Evolutionary conservation across 2,329 filamentous ascomycete genomes (phyloP).

Genomic region (Huntiella moniliformis): DNA sequence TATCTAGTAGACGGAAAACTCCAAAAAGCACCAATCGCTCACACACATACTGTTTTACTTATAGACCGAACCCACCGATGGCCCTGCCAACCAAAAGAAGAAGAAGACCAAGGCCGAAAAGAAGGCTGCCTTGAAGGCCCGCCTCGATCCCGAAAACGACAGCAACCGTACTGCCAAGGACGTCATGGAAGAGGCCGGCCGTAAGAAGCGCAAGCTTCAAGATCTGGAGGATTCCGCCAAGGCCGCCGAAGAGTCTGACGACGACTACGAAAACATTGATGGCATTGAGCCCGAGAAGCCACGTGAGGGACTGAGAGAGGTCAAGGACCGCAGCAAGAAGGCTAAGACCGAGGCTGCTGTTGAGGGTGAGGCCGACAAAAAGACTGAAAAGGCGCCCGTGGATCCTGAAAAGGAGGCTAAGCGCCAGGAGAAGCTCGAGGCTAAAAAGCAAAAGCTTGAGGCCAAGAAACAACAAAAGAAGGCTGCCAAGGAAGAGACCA

Average conservation of each 20-base stretch:
- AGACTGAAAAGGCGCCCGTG: slow-evolving; percentile 15
- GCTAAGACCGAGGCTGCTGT: slow-evolving; percentile 12
- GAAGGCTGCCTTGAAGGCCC: slow-evolving; percentile 63
- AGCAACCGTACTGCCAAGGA: slow-evolving; percentile 71
- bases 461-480: slow-evolving; percentile 15
- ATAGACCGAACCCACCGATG: slow-evolving; percentile 67
- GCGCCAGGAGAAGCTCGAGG: slow-evolving; percentile 30
- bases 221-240: slow-evolving; percentile 26
- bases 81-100: slow-evolving; percentile 34
- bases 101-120: slow-evolving; percentile 90
- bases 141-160: slow-evolving; percentile 76
- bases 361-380: slow-evolving; percentile 25
- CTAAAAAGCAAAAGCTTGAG: slow-evolving; percentile 22
- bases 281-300: slow-evolving; percentile 43
- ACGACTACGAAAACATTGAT: slow-evolving; percentile 28
- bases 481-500: neutral
- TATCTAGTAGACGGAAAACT: neutral
- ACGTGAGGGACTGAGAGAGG: slow-evolving; percentile 41
- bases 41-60: slow-evolving; percentile 5
- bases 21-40: neutral
- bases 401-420: slow-evolving; percentile 33
- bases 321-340: slow-evolving; percentile 35
- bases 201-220: slow-evolving; percentile 61
- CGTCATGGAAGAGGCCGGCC: slow-evolving; percentile 63
- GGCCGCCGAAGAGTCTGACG: slow-evolving; percentile 20